Base-by-base conservation (phyloP, 2,329 filamentous ascomycete species). In the Nigrograna mackinnonii region DNA sequence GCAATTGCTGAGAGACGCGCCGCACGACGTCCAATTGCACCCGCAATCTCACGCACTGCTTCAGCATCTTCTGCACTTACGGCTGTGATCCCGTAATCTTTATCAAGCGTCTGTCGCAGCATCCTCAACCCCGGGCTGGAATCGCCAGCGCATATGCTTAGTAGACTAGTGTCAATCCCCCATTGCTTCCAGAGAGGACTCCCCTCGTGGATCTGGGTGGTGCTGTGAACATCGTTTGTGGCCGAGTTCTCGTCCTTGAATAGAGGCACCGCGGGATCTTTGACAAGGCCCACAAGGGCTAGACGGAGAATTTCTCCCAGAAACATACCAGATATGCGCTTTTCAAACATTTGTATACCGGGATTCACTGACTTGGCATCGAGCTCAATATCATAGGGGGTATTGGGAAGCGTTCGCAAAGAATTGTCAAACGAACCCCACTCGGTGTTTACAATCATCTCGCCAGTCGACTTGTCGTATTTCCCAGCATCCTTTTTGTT, bases 401-500 rank as follows among this genome's bases (percentile, higher is more conserved):
- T 97, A 58, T 84, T 86, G 34, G 92, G 94, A 30, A 99, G 79
- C 16, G 95, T 87, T 55, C 86, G 89, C 52, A 97, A 83, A 57
- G 87, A 82, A 73, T 97, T 97, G 72, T 99, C 94, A 62, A 99
- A 99, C 43, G 90, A 95, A 49, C 94, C 94, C 94, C 94, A 99
- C 73, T 99, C 94, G 1, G 89, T 92, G 73, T 99, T 99, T 72
- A 99, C 82, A 44, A 99, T 90, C 94, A 99, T 99, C 57, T 95
- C 84, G 39, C 91, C 91, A 0, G 91, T 95, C 6, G 83, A 84
- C 36, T 77, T 77, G 69, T 96, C 90, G 56, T 87, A 94, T 4
- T 86, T 84, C 31, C 70, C 69, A 17, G 50, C 49, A 30, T 74
- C 60, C 33, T 67, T 67, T 32, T 67, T 60, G 40, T 69, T 54